A percentile compares a stretch with the other conserved stretches of the same genome.
Evolutionary conservation across 2,329 filamentous ascomycete genomes (phyloP).

Genomic region (Xylariaceae sp.): DNA sequence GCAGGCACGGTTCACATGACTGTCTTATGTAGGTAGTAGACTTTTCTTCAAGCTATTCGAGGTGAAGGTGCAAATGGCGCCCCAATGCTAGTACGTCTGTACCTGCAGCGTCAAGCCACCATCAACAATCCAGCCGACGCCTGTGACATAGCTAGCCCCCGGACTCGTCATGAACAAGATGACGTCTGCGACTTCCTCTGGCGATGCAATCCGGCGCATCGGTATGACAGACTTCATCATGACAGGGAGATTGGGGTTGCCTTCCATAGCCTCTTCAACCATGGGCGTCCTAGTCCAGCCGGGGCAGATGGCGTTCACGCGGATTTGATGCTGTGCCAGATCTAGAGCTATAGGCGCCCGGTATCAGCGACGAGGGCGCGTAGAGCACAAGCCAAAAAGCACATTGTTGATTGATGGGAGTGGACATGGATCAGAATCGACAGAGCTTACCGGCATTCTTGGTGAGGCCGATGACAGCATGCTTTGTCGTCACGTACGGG

Average conservation of each 20-base stretch:
- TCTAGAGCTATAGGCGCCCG: slow-evolving; percentile 1
- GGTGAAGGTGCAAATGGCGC: too few relatives aligned
- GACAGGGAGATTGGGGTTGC: not conserved
- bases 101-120: slow-evolving; percentile 8
- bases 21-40: too few relatives aligned
- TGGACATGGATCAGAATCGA: too few relatives aligned
- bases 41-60: too few relatives aligned
- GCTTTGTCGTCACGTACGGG: slow-evolving; percentile 8
- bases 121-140: slow-evolving; percentile 7
- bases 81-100: not conserved
- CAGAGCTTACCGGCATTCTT: slow-evolving; percentile 10
- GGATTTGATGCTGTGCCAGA: slow-evolving; percentile 1
- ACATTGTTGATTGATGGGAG: too few relatives aligned
- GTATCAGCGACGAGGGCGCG: too few relatives aligned
- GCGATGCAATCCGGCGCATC: slow-evolving; percentile 6
- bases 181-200: slow-evolving; percentile 7
- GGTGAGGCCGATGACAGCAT: slow-evolving; percentile 10
- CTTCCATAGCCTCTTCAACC: slow-evolving; percentile 3
- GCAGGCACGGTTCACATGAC: too few relatives aligned
- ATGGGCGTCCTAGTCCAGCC: slow-evolving; percentile 5
- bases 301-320: slow-evolving; percentile 6
- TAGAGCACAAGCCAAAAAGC: too few relatives aligned
- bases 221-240: slow-evolving; percentile 9
- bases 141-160: slow-evolving; percentile 12
- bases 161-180: slow-evolving; percentile 9